phyloP scores from a whole-genome alignment of 139 green algal genomes.

The Mesotaenium endlicherianum region DNA sequence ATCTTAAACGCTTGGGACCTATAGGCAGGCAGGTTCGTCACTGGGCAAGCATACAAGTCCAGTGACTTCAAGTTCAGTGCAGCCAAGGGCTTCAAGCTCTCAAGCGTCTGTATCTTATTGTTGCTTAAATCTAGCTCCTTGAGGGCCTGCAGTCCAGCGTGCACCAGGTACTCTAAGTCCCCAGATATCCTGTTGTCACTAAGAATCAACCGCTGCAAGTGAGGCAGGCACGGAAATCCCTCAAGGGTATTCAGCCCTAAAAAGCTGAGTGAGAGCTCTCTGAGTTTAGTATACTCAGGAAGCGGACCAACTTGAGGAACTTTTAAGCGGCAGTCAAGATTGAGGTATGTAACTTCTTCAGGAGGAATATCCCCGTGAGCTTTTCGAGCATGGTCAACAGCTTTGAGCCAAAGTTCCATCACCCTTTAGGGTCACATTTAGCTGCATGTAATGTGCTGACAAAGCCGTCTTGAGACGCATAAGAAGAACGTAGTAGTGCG shows the following conservation, averaged over 20 bases:
- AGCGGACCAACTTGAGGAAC: not conserved
- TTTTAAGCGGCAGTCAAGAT: conserved; percentile 17
- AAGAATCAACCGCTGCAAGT: conserved; percentile 36
- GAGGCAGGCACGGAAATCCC: conserved; percentile 38
- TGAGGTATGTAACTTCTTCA: no score
- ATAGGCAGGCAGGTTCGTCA: conserved; percentile 33
- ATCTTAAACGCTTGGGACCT: conserved; percentile 51
- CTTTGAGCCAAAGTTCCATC: no score
- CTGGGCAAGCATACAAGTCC: conserved; percentile 47
- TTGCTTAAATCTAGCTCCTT: conserved; percentile 47
- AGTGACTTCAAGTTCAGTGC: conserved; percentile 34
- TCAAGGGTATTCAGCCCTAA: conserved; percentile 34
- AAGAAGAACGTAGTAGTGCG: no score
- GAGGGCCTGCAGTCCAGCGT: conserved; percentile 4
- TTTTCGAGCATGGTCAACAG: no score
- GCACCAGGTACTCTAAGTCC: conserved; percentile 41
- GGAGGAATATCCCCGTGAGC: no score
- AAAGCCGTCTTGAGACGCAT: no score
- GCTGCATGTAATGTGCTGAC: no score
- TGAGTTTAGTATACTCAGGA: conserved; percentile 7
- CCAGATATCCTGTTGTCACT: conserved; percentile 53
- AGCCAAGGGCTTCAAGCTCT: conserved; percentile 41
- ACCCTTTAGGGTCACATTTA: no score
- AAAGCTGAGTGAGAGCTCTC: conserved; percentile 21
- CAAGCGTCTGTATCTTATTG: conserved; percentile 42